Evolutionary conservation across 345 rosid species (phyloP).

Genomic region (Firmiana major): DNA sequence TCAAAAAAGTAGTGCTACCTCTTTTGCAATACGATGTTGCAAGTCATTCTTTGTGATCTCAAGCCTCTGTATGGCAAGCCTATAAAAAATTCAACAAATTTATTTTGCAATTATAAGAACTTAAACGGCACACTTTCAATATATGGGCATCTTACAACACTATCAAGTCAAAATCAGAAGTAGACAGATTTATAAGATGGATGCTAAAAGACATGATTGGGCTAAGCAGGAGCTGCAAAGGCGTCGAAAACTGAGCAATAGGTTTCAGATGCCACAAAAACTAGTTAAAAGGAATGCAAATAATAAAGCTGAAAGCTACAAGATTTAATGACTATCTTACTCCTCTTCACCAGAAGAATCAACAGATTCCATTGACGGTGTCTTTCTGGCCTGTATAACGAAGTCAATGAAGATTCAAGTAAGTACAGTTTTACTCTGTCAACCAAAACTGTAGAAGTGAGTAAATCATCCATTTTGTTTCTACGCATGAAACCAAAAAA

Average conservation of each 20-base stretch:
- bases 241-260: background rate
- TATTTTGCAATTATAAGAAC: background rate
- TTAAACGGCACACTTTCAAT: background rate
- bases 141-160: background rate
- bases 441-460: conserved; percentile 13
- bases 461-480: background rate
- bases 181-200: background rate
- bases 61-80: conserved; percentile 96
- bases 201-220: background rate
- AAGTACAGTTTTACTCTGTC: background rate
- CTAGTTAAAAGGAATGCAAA: background rate
- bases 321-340: conserved; percentile 48
- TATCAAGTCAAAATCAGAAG: conserved; percentile 3
- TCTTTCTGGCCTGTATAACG: conserved; percentile 68
- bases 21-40: conserved; percentile 91
- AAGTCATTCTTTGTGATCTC: conserved; percentile 94
- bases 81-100: conserved; percentile 29
- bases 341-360: conserved; percentile 98
- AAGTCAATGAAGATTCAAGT: conserved; percentile 13
- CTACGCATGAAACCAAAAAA: background rate
- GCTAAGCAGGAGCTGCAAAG: conserved; percentile 2
- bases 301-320: conserved; percentile 6
- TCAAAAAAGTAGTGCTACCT: conserved; percentile 50
- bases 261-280: background rate
- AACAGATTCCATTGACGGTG: conserved; percentile 80